Conservation (phyloP, 352 stramenopile genomes). For the Phytophthora ohioensis region DNA sequence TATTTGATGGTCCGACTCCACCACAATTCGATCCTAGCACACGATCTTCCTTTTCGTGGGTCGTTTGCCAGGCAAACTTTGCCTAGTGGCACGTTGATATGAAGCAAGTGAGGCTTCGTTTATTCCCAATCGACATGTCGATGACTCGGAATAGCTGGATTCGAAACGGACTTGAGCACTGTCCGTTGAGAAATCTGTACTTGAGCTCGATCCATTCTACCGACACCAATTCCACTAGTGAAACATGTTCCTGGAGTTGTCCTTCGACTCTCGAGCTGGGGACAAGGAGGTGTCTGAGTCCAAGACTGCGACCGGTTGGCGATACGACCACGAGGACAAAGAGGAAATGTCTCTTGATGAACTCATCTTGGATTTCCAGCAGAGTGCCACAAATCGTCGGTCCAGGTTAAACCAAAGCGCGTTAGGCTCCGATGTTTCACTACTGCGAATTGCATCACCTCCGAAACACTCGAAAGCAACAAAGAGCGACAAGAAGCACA, state of each 20-base stretch:
- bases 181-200: background rate
- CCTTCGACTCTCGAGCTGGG: conserved; percentile 30
- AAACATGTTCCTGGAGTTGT: conserved; percentile 44
- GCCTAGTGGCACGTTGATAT: too few relatives aligned
- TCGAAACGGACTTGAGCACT: background rate
- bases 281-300: conserved; percentile 14
- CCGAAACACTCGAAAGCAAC: conserved; percentile 25
- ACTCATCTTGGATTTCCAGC: conserved; percentile 58
- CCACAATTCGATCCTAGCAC: too few relatives aligned
- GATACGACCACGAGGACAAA: conserved; percentile 20
- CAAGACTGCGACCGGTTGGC: conserved; percentile 1
- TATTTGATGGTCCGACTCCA: too few relatives aligned
- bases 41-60: too few relatives aligned
- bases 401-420: conserved; percentile 4
- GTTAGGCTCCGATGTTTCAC: conserved; percentile 6
- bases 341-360: conserved; percentile 50
- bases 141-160: background rate
- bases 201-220: too few relatives aligned
- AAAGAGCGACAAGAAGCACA: conserved; percentile 7
- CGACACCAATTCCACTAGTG: background rate
- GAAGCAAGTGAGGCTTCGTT: background rate
- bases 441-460: conserved; percentile 10
- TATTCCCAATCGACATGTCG: background rate
- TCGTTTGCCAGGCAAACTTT: too few relatives aligned
- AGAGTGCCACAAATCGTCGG: conserved; percentile 37